Evolutionary conservation across 495 filamentous ascomycete species (phyloP), one percentile per base, ranked within the genome.

Genomic region (Recurvomyces mirabilis): DNA sequence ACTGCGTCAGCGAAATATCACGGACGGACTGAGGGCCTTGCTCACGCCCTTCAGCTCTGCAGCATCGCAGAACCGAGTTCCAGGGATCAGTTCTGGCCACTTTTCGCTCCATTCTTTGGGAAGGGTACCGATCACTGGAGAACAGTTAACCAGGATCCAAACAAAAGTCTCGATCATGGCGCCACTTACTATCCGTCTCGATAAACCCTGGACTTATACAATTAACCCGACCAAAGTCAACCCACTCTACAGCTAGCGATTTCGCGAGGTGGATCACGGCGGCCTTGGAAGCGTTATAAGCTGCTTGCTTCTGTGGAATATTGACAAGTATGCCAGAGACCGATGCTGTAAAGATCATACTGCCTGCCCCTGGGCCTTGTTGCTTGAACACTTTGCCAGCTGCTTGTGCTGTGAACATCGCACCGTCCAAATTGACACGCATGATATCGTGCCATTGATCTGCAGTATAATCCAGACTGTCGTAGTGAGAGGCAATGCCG

Each of bases 1-100:
- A n/a, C n/a, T n/a, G n/a, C n/a, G n/a, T n/a, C n/a, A n/a, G n/a
- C n/a, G n/a, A n/a, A n/a, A n/a, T n/a, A n/a, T n/a, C n/a, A n/a
- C n/a, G n/a, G n/a, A n/a, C n/a, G n/a, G n/a, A n/a, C n/a, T n/a
- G n/a, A n/a, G n/a, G n/a, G n/a, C n/a, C n/a, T 10, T 4, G 36
- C 46, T 35, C 28, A 46, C 50, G 6, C 50, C 50, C 28, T 53
- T 53, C 37, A 53, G 34, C 39, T 53, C 50, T 4, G 21, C 31
- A 12, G 50, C 46, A 22, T 37, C 46, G 35, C 43, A 47, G 14
- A 52, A 14, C 2, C 50, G 30, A 17, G 25, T 14, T 9, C 15
- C 50, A 3, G 49, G 49, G 20, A 52, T 53, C 50, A 50, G 38
- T 29, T n/a, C n/a, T 29, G 41, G n/a, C 50, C 44, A 53, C 15